Evolutionary conservation across 306 rosid genomes (phyloP).

Genomic region (Calophaca sinica): DNA sequence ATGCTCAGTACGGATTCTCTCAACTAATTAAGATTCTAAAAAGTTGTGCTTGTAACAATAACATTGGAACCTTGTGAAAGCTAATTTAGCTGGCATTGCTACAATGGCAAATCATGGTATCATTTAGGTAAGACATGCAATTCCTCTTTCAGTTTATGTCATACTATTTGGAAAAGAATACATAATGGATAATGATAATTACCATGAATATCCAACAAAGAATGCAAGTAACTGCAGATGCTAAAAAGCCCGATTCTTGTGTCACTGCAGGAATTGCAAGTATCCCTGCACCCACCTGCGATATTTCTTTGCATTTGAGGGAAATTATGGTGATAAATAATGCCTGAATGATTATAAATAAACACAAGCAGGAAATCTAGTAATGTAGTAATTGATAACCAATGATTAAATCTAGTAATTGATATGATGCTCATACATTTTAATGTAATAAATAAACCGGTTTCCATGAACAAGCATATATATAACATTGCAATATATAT

Average conservation of each 20-base stretch:
- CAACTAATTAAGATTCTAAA: background rate
- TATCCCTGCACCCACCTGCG: conserved; percentile 82
- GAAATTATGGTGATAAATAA: background rate
- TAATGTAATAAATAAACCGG: no score
- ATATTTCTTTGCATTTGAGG: conserved; percentile 43
- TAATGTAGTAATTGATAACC: no score
- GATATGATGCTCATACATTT: no score
- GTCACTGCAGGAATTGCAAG: conserved; percentile 88
- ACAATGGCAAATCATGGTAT: background rate
- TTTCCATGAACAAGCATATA: no score
- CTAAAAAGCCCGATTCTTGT: conserved; percentile 81
- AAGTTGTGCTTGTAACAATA: background rate
- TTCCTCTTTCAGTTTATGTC: background rate
- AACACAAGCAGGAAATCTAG: background rate
- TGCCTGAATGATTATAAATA: conserved; percentile 10
- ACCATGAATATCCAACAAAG: conserved; percentile 81
- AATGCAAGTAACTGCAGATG: conserved; percentile 71
- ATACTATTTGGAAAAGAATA: no score
- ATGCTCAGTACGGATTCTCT: no score
- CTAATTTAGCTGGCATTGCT: conserved; percentile 5
- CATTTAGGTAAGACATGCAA: background rate
- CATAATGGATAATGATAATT: conserved; percentile 29
- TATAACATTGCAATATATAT: background rate
- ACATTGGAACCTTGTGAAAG: conserved; percentile 13
- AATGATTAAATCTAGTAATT: no score